phyloP scores from a whole-genome alignment of 179 eudicot species.

The Dionaea muscipula region DNA sequence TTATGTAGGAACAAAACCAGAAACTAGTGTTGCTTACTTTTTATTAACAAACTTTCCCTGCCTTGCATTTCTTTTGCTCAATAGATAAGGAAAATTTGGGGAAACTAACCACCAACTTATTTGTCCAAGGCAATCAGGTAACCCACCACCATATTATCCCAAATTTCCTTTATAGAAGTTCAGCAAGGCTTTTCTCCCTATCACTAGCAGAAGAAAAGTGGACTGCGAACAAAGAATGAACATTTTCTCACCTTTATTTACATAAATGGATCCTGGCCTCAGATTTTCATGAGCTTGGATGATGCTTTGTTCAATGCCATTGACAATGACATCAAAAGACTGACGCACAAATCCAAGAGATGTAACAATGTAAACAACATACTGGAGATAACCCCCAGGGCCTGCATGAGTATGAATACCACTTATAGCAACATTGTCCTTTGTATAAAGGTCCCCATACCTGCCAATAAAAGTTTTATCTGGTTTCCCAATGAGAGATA shows the following conservation, averaged over 20 bases:
- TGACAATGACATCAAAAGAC: conserved; percentile 82
- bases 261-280: conserved; percentile 75
- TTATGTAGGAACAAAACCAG: too few species aligned
- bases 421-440: conserved; percentile 87
- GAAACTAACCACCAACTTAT: too few species aligned
- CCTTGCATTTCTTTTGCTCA: too few species aligned
- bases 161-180: neutral
- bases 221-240: neutral
- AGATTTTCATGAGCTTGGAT: conserved; percentile 83
- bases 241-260: conserved; percentile 51
- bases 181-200: neutral
- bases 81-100: too few species aligned
- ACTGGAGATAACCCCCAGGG: conserved; percentile 95
- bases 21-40: too few species aligned
- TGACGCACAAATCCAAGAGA: conserved; percentile 95
- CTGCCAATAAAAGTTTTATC: conserved; percentile 25
- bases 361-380: conserved; percentile 78
- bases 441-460: conserved; percentile 78
- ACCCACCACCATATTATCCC: too few species aligned
- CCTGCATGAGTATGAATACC: conserved; percentile 98
- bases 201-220: neutral
- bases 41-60: too few species aligned
- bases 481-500: conserved; percentile 3
- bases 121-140: too few species aligned
- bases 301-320: conserved; percentile 91